Evolutionary conservation across 192 early-diverging fungal genomes (phyloP).

Genomic region (Rhizoclosmatium globosum): DNA sequence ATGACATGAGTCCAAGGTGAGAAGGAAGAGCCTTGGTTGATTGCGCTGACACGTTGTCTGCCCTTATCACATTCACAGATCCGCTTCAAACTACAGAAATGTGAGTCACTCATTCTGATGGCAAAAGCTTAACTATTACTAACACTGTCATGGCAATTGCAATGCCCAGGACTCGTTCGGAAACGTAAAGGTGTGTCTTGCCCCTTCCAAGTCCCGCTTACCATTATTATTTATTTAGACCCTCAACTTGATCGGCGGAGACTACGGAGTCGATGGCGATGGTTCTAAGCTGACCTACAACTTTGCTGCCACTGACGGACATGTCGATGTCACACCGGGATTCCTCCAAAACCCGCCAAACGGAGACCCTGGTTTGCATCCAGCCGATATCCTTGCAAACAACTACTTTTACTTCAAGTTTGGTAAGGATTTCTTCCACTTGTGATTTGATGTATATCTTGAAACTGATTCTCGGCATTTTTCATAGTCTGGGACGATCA

Average conservation of each 20-base stretch:
- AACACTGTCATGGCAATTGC: too few species aligned
- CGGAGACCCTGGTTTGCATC: conserved; percentile 22
- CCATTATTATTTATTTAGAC: background rate
- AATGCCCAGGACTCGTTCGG: conserved; percentile 13
- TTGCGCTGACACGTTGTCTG: background rate
- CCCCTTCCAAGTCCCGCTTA: background rate
- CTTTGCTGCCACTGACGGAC: conserved; percentile 24
- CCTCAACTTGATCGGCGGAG: conserved; percentile 33
- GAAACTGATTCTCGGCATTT: background rate
- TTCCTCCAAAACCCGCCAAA: background rate
- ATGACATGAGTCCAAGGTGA: conserved; percentile 28
- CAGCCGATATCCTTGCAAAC: background rate
- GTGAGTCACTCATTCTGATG: background rate
- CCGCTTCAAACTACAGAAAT: background rate
- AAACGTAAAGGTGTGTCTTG: conserved; percentile 5
- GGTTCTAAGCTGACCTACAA: background rate
- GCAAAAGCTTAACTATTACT: too few species aligned
- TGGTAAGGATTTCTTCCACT: background rate
- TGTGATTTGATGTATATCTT: background rate
- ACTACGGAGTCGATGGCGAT: conserved; percentile 31
- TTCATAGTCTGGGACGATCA: conserved; percentile 32
- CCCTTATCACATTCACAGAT: background rate
- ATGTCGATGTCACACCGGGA: conserved; percentile 3
- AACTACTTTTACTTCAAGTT: conserved; percentile 44
- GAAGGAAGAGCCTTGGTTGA: background rate